Evolutionary conservation across 176 grass and related monocot genomes (phyloP).

Genomic region (Eragrostis curvula): DNA sequence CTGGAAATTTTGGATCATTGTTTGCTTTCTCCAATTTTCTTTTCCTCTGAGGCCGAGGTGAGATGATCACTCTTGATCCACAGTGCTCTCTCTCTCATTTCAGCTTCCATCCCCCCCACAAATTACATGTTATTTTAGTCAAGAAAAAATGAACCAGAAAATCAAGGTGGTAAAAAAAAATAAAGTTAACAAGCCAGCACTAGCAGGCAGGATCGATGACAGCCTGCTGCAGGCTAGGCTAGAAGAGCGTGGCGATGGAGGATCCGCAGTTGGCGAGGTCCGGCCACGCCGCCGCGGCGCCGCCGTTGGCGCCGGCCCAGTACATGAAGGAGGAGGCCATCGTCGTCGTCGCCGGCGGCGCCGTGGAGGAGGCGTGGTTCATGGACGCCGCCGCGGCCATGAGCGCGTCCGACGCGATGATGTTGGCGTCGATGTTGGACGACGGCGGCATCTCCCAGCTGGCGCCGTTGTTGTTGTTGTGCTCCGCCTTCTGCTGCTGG

Average conservation of each 20-base stretch:
- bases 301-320: conserved; percentile 53
- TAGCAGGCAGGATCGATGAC: background rate
- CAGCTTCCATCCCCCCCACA: conserved; percentile 36
- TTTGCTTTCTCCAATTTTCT: conserved; percentile 21
- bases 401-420: conserved; percentile 64
- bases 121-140: conserved; percentile 72
- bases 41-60: conserved; percentile 3
- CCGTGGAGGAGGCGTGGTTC: conserved; percentile 9
- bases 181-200: conserved; percentile 42
- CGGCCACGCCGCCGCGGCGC: conserved; percentile 46
- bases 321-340: conserved; percentile 45
- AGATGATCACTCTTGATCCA: conserved; percentile 32
- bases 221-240: conserved; percentile 31
- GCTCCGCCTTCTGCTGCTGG: conserved; percentile 20
- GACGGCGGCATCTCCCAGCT: conserved; percentile 57
- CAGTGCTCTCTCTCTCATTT: conserved; percentile 45
- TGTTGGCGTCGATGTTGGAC: conserved; percentile 51
- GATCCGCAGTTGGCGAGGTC: conserved; percentile 74
- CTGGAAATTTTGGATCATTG: conserved; percentile 22
- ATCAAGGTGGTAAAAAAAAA: conserved; percentile 38
- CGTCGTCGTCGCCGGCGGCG: conserved; percentile 2
- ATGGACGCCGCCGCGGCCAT: conserved; percentile 63
- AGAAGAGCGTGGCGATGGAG: conserved; percentile 86
- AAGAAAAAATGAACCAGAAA: conserved; percentile 55
- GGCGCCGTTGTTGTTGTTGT: background rate